Evolutionary conservation across 371 early-diverging fungal genomes (phyloP), one percentile per base, ranked within the genome.

Genomic region (Saksenaea vasiformis): DNA sequence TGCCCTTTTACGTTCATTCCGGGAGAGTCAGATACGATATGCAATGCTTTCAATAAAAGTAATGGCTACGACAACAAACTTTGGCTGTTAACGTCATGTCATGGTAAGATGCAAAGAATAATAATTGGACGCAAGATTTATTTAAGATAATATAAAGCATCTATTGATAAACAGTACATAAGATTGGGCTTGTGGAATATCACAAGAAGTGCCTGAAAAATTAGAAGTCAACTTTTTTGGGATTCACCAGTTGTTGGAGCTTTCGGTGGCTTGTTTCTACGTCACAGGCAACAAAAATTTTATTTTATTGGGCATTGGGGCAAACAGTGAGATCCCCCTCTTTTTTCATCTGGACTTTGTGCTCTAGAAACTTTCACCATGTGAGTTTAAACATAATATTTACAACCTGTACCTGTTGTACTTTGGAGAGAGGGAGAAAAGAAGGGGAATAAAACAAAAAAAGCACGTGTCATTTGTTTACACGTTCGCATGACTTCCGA

Each of bases 251-350:
- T n/a, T n/a, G n/a, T n/a, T n/a, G n/a, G 11, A 11, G 15, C 15
- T n/a, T 11, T n/a, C 39, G 11, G 39, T 39, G 39, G 39, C 39
- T 39, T 39, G 51, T 10, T 19, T 47, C 51, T 47, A 22, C 24
- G 51, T 22, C 51, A 39, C 39, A 39, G 51, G 8, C 24, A 22
- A 47, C 51, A 47, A 47, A 47, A 47, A 22, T 47, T 47, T 47
- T 47, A 47, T 47, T 47, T 47, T 47, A 47, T 47, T 47, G 51
- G 51, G 51, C 51, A 47, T 22, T 47, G 7, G 51, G 51, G 51
- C 51, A 47, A 47, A 47, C 51, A 47, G 51, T 47, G 51, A 47
- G 51, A 47, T 47, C 51, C 51, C 51, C 51, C 51, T 47, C 51
- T 47, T 47, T 47, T 47, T 47, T 47, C 51, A 47, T 47, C 51